Percentiles rank a stretch among this genome's conserved stretches.
Evolutionary conservation across 2,329 filamentous ascomycete genomes (phyloP).

Genomic region (Nectriaceae sp.): DNA sequence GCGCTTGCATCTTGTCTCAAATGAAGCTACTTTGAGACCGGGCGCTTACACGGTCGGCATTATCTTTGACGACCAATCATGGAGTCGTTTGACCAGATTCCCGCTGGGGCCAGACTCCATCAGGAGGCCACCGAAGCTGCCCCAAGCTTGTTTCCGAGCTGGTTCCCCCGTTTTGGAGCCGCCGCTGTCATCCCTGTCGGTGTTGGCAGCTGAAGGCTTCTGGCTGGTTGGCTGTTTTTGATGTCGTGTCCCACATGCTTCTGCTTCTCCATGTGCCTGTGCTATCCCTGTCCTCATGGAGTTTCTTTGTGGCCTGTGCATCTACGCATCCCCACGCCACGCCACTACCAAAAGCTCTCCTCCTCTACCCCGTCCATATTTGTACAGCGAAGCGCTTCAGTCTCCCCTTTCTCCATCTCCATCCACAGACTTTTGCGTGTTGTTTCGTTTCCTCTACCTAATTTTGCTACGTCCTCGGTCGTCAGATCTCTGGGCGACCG

Average conservation of each 20-base stretch:
- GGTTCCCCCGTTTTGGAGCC: constrained; percentile 1
- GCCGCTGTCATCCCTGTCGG: background rate
- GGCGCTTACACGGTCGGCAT: constrained; percentile 28
- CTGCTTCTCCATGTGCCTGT: background rate
- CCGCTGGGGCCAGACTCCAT: constrained; percentile 12
- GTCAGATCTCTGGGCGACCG: constrained; percentile 19
- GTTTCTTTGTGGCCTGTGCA: background rate
- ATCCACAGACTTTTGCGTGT: constrained; percentile 7
- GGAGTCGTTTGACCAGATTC: constrained; percentile 4
- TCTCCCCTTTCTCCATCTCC: background rate
- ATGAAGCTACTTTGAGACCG: background rate
- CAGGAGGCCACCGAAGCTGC: constrained; percentile 2
- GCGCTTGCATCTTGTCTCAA: constrained; percentile 23
- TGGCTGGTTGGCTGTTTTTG: background rate
- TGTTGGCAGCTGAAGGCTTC: background rate
- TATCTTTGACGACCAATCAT: constrained; percentile 23
- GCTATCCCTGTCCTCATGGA: background rate
- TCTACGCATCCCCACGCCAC: background rate
- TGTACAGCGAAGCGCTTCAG: background rate
- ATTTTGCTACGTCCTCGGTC: background rate
- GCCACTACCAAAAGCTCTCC: background rate
- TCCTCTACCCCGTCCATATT: background rate
- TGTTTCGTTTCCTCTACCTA: background rate
- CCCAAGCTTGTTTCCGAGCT: constrained; percentile 1
- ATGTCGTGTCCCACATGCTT: background rate